Conservation (phyloP, 1,284 basidiomycete genomes). For the Coniferiporia sulphurascens region DNA sequence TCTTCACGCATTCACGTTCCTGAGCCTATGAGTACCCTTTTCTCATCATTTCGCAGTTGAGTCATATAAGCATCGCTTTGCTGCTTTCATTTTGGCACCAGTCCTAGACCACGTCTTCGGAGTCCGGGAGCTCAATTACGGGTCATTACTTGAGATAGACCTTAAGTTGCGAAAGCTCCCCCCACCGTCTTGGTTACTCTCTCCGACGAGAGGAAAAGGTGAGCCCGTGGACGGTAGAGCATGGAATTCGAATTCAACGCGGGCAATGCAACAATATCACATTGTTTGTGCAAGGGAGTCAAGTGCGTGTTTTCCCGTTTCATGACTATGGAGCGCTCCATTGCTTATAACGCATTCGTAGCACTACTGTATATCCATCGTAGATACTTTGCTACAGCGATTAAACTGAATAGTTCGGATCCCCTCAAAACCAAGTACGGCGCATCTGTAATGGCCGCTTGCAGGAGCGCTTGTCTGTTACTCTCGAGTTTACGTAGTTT, state of each 20-base stretch:
- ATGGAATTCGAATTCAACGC: slow-evolving; percentile 37
- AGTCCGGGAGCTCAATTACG: slow-evolving; percentile 34
- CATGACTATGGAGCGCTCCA: background rate
- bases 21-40: background rate
- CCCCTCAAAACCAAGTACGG: slow-evolving; percentile 42
- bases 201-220: slow-evolving; percentile 27
- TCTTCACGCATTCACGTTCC: background rate
- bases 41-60: slow-evolving; percentile 31
- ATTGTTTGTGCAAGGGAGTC: slow-evolving; percentile 38
- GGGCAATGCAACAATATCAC: slow-evolving; percentile 44
- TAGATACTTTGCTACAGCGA: slow-evolving; percentile 45
- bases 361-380: slow-evolving; percentile 49
- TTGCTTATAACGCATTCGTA: slow-evolving; percentile 22
- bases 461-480: slow-evolving; percentile 40
- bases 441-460: slow-evolving; percentile 42
- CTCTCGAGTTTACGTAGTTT: slow-evolving; percentile 37
- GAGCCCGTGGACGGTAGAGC: slow-evolving; percentile 20
- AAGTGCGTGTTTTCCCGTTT: slow-evolving; percentile 28
- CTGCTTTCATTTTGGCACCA: slow-evolving; percentile 40
- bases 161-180: slow-evolving; percentile 42
- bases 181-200: slow-evolving; percentile 37
- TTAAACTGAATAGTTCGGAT: slow-evolving; percentile 36
- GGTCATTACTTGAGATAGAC: slow-evolving; percentile 40
- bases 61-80: slow-evolving; percentile 44
- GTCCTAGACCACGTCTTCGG: slow-evolving; percentile 41